These are phyloP conservation scores for Porodaedalea pini DNA, from an alignment of 1,284 basidiomycete genomes.

Conservation along the genomic window DNA sequence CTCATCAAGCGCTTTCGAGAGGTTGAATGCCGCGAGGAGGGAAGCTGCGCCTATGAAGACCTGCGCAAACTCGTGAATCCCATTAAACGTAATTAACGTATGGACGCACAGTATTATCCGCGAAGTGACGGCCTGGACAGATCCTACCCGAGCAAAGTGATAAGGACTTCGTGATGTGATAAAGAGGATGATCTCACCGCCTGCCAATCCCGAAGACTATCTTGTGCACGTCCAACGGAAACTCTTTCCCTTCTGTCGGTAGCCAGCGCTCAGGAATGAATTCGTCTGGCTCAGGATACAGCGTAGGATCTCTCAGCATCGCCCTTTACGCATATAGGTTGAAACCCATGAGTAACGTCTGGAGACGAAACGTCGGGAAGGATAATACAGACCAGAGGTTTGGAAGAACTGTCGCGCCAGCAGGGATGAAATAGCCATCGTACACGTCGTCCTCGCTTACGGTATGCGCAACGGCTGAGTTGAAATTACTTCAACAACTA, in stretches of 20 bases:
- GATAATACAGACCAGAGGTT: conserved; percentile 26
- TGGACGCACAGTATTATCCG: conserved; percentile 14
- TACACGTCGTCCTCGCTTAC: conserved; percentile 21
- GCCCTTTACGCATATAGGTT: too few species aligned
- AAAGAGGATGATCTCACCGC: conserved; percentile 6
- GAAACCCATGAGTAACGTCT: not conserved
- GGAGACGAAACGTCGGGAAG: too few species aligned
- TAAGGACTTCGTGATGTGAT: too few species aligned
- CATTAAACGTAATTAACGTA: not conserved
- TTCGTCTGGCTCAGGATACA: conserved; percentile 26
- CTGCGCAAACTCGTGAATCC: not conserved
- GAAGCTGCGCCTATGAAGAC: conserved; percentile 22
- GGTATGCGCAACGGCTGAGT: conserved; percentile 12
- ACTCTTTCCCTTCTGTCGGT: not conserved
- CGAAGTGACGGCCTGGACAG: conserved; percentile 23
- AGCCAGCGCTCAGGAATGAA: conserved; percentile 30
- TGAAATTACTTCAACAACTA: not conserved
- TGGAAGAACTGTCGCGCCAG: conserved; percentile 21
- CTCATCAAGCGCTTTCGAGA: conserved; percentile 15
- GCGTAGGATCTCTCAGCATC: conserved; percentile 25
- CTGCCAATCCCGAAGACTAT: conserved; percentile 15
- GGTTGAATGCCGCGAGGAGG: conserved; percentile 22
- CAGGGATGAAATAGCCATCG: conserved; percentile 23
- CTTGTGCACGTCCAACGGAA: conserved; percentile 2
- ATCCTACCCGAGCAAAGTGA: too few species aligned